Evolutionary conservation across 371 early-diverging fungal species (phyloP), one percentile per base, ranked within the genome.

Genomic region (Rhizomucor miehei): DNA sequence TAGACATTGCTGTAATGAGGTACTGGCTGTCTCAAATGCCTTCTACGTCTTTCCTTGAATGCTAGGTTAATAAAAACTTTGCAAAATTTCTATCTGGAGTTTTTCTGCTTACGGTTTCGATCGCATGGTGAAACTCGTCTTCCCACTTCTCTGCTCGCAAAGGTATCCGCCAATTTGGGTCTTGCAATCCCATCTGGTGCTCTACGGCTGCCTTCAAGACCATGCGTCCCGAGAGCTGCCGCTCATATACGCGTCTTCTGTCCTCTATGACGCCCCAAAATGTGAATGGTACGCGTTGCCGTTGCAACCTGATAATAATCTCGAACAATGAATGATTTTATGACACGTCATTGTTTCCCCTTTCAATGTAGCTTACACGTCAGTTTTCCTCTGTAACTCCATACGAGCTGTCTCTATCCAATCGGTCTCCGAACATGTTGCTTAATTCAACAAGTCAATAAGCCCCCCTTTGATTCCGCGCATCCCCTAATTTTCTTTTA

Each of bases 351-450:
- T 29, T 29, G 3, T 29, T 29, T 29, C 8, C 8, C 29, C 29
- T 29, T 29, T 8, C 29, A 29, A 29, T 29, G 29, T 29, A 29
- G 19, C 41, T 43, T 39, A 60, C 60, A 47, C 9, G 19, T 53
- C 54, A 24, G 54, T 50, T 39, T 51, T 53, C 3, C 52, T 23
- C 29, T 60, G 54, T 25, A 60, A 35, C 49, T 55, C 60, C 16
- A 54, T 35, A 16, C 56, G 34, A 23, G 51, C 60, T 17, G 43
- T 36, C n/a, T 54, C 55, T 17, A 60, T 41, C 60, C 60, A 60
- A 49, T 37, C 51, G 25, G 46, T 48, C 17, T 40, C 40, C 48
- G 55, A 20, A 21, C 51, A 55, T 6, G 54, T 38, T 40, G 51
- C 60, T 60, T 16, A 44, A 46, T 41, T 19, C 14, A 16, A 19